phyloP scores from a whole-genome alignment of 2,329 filamentous ascomycete species.

The Alternaria infectoria region DNA sequence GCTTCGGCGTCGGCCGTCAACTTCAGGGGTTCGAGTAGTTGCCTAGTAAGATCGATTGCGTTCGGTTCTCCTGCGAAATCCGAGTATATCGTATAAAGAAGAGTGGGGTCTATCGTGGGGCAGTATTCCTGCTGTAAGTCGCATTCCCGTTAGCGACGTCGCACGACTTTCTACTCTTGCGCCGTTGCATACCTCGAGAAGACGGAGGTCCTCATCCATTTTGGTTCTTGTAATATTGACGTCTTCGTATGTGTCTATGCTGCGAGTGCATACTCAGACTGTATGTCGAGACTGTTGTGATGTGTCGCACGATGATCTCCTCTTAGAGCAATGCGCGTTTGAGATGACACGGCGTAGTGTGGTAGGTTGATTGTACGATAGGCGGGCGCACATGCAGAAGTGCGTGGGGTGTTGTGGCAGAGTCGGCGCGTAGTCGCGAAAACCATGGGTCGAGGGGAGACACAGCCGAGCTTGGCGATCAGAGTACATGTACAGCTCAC shows the following conservation, averaged over 20 bases:
- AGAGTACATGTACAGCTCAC: neutral
- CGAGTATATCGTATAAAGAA: slow-evolving; percentile 75
- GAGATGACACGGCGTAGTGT: neutral
- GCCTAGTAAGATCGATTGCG: slow-evolving; percentile 60
- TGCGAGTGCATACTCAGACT: slow-evolving; percentile 36
- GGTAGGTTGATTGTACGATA: neutral
- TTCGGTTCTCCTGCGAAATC: slow-evolving; percentile 72
- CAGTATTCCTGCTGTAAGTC: slow-evolving; percentile 69
- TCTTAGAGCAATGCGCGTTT: neutral
- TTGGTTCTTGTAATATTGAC: slow-evolving; percentile 35
- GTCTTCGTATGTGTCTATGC: slow-evolving; percentile 21
- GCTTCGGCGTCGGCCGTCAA: slow-evolving; percentile 70
- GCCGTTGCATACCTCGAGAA: slow-evolving; percentile 38
- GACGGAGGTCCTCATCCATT: slow-evolving; percentile 45
- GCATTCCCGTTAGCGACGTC: slow-evolving; percentile 15
- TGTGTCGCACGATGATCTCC: neutral
- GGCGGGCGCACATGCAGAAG: neutral
- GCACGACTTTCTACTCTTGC: slow-evolving; percentile 3
- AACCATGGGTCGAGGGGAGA: neutral
- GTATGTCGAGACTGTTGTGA: neutral
- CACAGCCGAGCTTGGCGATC: slow-evolving; percentile 19
- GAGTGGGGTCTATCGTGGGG: slow-evolving; percentile 75
- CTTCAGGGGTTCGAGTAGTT: slow-evolving; percentile 70
- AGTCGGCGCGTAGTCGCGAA: slow-evolving; percentile 7
- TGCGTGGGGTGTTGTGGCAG: slow-evolving; percentile 9